These are phyloP conservation scores for Penicillium subrubescens DNA, from an alignment of 495 filamentous ascomycete species.

Conservation along the genomic window DNA sequence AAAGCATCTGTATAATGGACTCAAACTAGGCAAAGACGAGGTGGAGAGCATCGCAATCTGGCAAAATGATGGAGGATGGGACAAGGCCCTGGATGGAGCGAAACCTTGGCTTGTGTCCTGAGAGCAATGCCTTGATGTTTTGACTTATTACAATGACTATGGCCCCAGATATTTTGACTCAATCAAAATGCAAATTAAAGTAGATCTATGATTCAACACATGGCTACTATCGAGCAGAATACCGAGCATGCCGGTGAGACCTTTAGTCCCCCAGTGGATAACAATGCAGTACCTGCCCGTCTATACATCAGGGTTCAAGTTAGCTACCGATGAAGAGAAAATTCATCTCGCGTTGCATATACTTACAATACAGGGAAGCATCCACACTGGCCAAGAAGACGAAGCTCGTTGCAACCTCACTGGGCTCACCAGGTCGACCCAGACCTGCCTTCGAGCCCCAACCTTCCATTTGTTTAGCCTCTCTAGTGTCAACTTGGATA, in stretches of 20 bases:
- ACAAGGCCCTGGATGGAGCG: constrained; percentile 40
- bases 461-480: constrained; percentile 54
- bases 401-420: constrained; percentile 63
- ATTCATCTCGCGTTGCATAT: background rate
- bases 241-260: background rate
- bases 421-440: constrained; percentile 59
- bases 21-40: constrained; percentile 46
- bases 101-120: constrained; percentile 45
- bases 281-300: constrained; percentile 56
- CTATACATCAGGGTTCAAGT: constrained; percentile 12
- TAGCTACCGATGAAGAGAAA: background rate
- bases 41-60: constrained; percentile 47
- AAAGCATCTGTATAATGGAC: constrained; percentile 49
- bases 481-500: constrained; percentile 54
- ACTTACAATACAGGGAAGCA: constrained; percentile 53
- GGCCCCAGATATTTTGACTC: no score
- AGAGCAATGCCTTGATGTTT: background rate
- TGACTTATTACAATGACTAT: background rate
- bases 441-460: constrained; percentile 43
- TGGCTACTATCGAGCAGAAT: background rate
- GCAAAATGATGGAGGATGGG: constrained; percentile 51
- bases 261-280: constrained; percentile 47
- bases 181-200: no score
- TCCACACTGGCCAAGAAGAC: constrained; percentile 62
- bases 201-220: background rate